Percentiles rank a stretch among this genome's conserved stretches.
Conservation (phyloP, 805 yeast species). For the Yarrowia sp. region DNA sequence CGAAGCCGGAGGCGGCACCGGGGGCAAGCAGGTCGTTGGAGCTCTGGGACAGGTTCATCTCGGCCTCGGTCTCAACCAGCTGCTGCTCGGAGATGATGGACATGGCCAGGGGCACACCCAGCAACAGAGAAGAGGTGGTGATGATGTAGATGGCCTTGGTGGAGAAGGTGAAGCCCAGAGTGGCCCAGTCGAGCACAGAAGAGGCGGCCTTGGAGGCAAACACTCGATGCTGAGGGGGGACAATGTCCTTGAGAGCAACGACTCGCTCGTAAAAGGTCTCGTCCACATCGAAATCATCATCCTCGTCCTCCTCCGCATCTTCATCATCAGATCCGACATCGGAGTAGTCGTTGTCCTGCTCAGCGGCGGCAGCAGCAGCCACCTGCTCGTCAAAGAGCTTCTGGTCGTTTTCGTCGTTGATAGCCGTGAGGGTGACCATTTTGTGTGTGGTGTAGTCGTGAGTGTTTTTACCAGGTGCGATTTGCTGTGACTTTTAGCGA, state of each 20-base stretch:
- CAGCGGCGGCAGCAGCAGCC: conserved; percentile 38
- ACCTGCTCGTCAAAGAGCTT: conserved; percentile 39
- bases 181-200: conserved; percentile 40
- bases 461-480: not conserved
- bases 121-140: conserved; percentile 75
- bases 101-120: conserved; percentile 90
- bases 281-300: conserved; percentile 70
- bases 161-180: conserved; percentile 54
- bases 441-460: conserved; percentile 26
- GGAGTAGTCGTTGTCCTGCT: conserved; percentile 49
- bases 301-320: conserved; percentile 54
- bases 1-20: conserved; percentile 41
- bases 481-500: conserved; percentile 8
- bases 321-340: conserved; percentile 53
- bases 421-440: conserved; percentile 76
- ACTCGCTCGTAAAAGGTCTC: conserved; percentile 87
- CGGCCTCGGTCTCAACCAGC: conserved; percentile 89
- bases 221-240: conserved; percentile 83
- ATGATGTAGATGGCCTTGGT: conserved; percentile 83
- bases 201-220: conserved; percentile 41
- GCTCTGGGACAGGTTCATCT: conserved; percentile 53
- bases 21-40: conserved; percentile 40
- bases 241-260: conserved; percentile 84
- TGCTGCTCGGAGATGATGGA: conserved; percentile 91
- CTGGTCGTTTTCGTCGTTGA: conserved; percentile 47